Conservation (phyloP, 306 rosid species). For the Prunus davidiana region DNA sequence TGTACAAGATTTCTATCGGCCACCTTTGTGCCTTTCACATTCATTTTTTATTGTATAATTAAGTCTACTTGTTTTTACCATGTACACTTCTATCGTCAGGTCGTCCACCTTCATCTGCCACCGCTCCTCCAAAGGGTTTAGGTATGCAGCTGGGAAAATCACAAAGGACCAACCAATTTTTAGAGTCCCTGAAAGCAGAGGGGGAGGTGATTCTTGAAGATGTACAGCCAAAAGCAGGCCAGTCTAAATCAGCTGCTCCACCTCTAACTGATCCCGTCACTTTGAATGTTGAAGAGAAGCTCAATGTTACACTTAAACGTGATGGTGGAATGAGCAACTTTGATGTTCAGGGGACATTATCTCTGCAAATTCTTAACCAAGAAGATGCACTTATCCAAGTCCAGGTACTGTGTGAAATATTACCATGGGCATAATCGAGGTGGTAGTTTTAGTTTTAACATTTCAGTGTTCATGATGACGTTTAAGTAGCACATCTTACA, state of each 20-base stretch:
- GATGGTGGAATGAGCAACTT: conserved; percentile 93
- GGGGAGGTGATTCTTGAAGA: conserved; percentile 95
- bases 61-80: conserved; percentile 17
- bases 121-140: conserved; percentile 91
- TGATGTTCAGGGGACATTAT: conserved; percentile 89
- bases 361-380: conserved; percentile 87
- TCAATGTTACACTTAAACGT: conserved; percentile 80
- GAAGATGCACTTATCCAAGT: conserved; percentile 89
- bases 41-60: not conserved
- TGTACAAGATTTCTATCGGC: not conserved
- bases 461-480: not conserved
- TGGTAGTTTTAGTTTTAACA: not conserved
- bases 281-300: conserved; percentile 88
- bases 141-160: conserved; percentile 93
- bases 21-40: not conserved
- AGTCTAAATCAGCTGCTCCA: conserved; percentile 62
- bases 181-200: conserved; percentile 93
- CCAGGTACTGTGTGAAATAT: conserved; percentile 44
- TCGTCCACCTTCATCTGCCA: conserved; percentile 74
- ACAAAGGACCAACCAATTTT: conserved; percentile 79
- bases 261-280: conserved; percentile 89
- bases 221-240: conserved; percentile 72
- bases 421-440: not conserved
- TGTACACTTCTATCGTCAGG: conserved; percentile 39
- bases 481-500: not conserved